Evolutionary conservation across 805 yeast species (phyloP), one percentile per base, ranked within the genome.

Genomic region (Naumovozyma baii): DNA sequence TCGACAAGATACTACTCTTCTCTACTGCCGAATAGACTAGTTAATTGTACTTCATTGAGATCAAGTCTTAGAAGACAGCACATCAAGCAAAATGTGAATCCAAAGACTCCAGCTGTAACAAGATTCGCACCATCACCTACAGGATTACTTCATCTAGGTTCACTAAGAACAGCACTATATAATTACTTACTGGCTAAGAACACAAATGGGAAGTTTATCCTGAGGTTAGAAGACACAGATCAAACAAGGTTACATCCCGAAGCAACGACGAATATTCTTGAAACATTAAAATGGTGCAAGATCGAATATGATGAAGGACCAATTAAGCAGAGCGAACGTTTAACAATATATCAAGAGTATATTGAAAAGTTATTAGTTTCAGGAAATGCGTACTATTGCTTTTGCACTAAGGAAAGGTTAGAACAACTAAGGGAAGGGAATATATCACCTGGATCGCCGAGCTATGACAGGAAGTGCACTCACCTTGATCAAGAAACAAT

Each of bases 91-190:
- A 52, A 59, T 31, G 48, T 66, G 8, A 72, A 69, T 34, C 76
- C 78, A 1, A 47, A 41, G 1, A 28, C 43, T 0, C 86, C 92
- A 0, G 94, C 78, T 0, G 62, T 96, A 47, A 84, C 97, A 1
- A 65, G 99, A 47, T 92, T 92, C 62, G 99, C 99, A 0, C 98
- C 99, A 0, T 87, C 96, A 2, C 99, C 99, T 1, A 92, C 99
- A 0, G 99, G 99, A 0, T 75, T 75, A 45, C 67, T 92, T n/a
- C 99, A 92, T 57, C 58, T 92, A 43, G 99, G 99, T 0, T 88
- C 96, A 0, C 57, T 92, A 34, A 66, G 99, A 57, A 92, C 99
- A 0, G 97, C 97, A 0, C 61, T 92, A 15, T 92, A 86, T 62
- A 92, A 92, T 59, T 92, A 79, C 52, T 60, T 92, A 14, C 63